Percentiles rank a stretch among this genome's conserved stretches.
Evolutionary conservation across 768 basidiomycete species (phyloP).

Genomic region (Neoboletus subvelutipes): DNA sequence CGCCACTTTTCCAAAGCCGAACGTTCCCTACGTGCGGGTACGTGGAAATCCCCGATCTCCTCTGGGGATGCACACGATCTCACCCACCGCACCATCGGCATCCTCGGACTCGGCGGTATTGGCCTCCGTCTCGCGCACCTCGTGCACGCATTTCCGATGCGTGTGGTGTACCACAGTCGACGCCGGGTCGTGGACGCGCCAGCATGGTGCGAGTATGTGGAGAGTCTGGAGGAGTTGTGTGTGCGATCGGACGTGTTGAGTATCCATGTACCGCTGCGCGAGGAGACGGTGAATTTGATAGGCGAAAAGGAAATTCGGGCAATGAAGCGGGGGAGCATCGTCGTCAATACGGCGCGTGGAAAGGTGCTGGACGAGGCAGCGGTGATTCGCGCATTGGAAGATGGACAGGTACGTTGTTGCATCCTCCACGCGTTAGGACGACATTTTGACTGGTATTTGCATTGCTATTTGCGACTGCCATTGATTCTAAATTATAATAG

Average conservation of each 20-base stretch:
- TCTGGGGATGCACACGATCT: too few relatives aligned
- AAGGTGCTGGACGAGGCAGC: conserved; percentile 87
- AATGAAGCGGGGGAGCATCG: conserved; percentile 74
- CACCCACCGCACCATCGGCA: too few relatives aligned
- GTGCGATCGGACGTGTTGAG: conserved; percentile 77
- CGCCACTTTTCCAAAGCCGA: too few relatives aligned
- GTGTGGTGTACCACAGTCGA: too few relatives aligned
- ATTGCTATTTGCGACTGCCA: neutral
- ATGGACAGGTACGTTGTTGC: conserved; percentile 70
- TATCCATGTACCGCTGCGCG: conserved; percentile 77
- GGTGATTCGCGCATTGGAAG: conserved; percentile 79
- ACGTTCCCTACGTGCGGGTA: too few relatives aligned
- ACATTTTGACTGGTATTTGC: neutral
- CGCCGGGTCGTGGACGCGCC: too few relatives aligned
- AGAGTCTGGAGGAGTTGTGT: too few relatives aligned
- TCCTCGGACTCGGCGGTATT: too few relatives aligned
- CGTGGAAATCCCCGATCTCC: too few relatives aligned
- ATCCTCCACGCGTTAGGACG: neutral
- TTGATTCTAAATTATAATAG: neutral
- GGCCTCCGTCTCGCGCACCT: too few relatives aligned
- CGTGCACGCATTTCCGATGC: too few relatives aligned
- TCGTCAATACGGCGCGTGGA: conserved; percentile 88
- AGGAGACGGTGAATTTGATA: conserved; percentile 70
- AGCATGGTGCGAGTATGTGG: too few relatives aligned
- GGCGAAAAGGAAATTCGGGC: conserved; percentile 72